These are phyloP conservation scores for Phytophthora pseudosyringae DNA, from an alignment of 352 stramenopile genomes.

Conservation along the genomic window DNA sequence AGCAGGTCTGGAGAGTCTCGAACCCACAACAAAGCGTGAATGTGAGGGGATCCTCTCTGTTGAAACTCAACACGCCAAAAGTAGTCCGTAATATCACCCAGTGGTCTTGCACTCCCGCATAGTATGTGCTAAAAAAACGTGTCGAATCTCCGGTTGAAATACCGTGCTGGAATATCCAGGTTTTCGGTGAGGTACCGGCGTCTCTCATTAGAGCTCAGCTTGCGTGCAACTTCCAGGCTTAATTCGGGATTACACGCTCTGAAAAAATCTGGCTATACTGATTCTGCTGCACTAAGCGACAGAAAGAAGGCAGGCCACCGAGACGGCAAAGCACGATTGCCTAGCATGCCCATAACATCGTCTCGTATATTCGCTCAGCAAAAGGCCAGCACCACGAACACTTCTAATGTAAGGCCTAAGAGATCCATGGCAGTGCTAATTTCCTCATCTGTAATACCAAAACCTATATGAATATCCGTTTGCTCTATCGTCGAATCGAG, in stretches of 20 bases:
- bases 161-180: conserved; percentile 22
- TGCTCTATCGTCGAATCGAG: not conserved
- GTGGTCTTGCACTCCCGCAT: not conserved
- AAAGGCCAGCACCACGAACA: not conserved
- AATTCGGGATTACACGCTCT: conserved; percentile 14
- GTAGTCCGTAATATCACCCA: conserved; percentile 21
- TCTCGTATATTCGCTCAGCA: conserved; percentile 9
- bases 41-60: conserved; percentile 28
- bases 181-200: conserved; percentile 15
- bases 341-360: conserved; percentile 7
- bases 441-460: not conserved
- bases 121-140: conserved; percentile 26
- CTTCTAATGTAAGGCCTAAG: conserved; percentile 2
- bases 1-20: conserved; percentile 23
- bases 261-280: conserved; percentile 34
- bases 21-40: conserved; percentile 30
- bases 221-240: not conserved
- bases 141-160: conserved; percentile 33
- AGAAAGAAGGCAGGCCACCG: conserved; percentile 28
- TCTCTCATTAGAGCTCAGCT: not conserved
- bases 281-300: conserved; percentile 33
- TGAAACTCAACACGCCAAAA: conserved; percentile 41
- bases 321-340: not conserved
- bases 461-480: not conserved
- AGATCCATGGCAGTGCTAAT: not conserved